These are phyloP conservation scores for Scolecobasidium constrictum DNA, from an alignment of 2,329 filamentous ascomycete genomes.

Conservation along the genomic window DNA sequence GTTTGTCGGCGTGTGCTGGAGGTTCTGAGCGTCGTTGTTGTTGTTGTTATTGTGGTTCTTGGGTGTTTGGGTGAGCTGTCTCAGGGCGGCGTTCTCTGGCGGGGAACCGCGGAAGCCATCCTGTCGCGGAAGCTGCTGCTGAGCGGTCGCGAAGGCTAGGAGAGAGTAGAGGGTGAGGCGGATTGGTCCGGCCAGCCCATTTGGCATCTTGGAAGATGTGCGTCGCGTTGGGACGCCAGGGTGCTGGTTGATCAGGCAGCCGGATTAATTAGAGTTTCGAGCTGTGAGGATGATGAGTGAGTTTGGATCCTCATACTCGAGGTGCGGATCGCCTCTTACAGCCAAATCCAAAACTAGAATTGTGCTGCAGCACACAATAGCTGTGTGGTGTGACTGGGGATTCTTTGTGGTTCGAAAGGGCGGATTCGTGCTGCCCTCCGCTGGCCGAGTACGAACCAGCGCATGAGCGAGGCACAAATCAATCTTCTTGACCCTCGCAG, in stretches of 20 bases:
- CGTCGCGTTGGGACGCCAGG: background rate
- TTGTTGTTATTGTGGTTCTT: constrained; percentile 15
- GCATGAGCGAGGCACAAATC: no score
- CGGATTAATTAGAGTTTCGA: no score
- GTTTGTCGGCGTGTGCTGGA: background rate
- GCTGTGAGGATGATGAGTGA: no score
- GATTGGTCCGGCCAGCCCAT: constrained; percentile 6
- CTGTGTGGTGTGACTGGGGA: no score
- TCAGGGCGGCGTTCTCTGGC: constrained; percentile 16
- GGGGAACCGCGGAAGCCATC: constrained; percentile 17
- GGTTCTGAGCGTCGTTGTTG: constrained; percentile 11
- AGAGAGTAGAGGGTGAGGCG: constrained; percentile 24
- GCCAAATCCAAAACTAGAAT: no score
- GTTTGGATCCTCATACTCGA: no score
- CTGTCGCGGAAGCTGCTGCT: constrained; percentile 28
- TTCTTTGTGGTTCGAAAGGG: no score
- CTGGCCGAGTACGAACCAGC: background rate
- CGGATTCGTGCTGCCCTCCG: background rate
- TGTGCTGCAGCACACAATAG: no score
- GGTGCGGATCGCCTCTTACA: no score
- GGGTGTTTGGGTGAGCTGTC: constrained; percentile 16
- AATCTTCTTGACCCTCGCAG: no score
- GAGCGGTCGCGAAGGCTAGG: constrained; percentile 22
- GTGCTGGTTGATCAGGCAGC: background rate
- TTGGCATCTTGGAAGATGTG: constrained; percentile 8